phyloP scores from a whole-genome alignment of 2,329 filamentous ascomycete genomes.

The Alternaria consortialis region DNA sequence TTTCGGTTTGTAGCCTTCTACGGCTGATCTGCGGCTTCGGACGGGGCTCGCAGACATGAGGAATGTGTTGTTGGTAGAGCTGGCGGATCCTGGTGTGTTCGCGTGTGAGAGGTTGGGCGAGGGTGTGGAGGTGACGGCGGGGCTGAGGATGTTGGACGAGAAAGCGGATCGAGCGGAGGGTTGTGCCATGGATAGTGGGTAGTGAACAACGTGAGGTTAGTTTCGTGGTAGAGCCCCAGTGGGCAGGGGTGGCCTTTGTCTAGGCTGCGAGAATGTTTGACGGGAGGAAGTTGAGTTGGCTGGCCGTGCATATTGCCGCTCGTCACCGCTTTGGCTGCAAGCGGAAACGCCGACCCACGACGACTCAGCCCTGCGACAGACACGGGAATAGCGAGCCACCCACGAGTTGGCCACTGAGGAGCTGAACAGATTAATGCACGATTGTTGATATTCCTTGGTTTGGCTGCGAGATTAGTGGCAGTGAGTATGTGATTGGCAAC shows the following conservation, averaged over 20 bases:
- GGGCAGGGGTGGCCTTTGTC: constrained; percentile 32
- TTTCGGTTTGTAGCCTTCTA: constrained; percentile 83
- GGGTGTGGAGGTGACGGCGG: constrained; percentile 46
- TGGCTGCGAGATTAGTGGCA: not conserved
- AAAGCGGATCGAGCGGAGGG: constrained; percentile 30
- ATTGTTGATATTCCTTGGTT: not conserved
- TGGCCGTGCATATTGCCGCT: constrained; percentile 19
- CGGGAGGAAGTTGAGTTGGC: constrained; percentile 24
- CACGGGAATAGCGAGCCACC: not conserved
- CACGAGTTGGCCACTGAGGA: constrained; percentile 1
- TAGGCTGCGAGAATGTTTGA: constrained; percentile 32
- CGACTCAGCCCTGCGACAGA: constrained; percentile 19
- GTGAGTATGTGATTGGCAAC: not conserved
- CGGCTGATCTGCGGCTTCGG: constrained; percentile 58
- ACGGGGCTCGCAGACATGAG: constrained; percentile 84
- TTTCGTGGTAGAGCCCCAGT: constrained; percentile 27
- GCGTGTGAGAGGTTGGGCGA: constrained; percentile 53
- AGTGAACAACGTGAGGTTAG: constrained; percentile 17
- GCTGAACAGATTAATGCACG: not conserved
- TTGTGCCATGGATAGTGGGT: constrained; percentile 43
- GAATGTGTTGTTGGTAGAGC: constrained; percentile 79
- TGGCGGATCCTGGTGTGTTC: constrained; percentile 59
- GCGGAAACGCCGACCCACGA: constrained; percentile 26
- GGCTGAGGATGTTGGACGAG: constrained; percentile 29
- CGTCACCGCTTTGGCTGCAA: constrained; percentile 17